Percentiles rank a stretch among this genome's conserved stretches.
Conservation (phyloP, 257 asterid species). For the Haberlea rhodopensis region DNA sequence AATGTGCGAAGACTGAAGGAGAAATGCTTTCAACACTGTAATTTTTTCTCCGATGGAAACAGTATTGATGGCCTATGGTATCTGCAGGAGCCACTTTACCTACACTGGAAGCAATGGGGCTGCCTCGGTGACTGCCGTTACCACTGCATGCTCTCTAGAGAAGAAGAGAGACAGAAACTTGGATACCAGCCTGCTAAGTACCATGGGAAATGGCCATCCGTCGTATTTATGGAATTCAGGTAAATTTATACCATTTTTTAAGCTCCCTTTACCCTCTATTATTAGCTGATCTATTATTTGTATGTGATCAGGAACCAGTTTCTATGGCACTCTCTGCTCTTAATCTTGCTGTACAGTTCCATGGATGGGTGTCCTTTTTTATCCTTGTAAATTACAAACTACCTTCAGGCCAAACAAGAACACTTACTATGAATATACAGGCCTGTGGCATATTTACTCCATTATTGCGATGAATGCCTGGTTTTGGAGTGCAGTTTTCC, state of each 20-base stretch:
- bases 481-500: slow-evolving; percentile 88
- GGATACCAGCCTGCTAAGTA: slow-evolving; percentile 73
- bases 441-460: slow-evolving; percentile 80
- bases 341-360: slow-evolving; percentile 85
- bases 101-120: slow-evolving; percentile 87
- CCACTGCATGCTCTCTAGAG: slow-evolving; percentile 76
- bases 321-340: slow-evolving; percentile 82
- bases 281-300: slow-evolving; percentile 5
- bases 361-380: slow-evolving; percentile 90
- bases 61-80: slow-evolving; percentile 76
- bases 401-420: slow-evolving; percentile 61
- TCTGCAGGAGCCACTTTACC: slow-evolving; percentile 86
- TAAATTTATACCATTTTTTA: slow-evolving; percentile 24
- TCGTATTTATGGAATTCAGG: slow-evolving; percentile 85
- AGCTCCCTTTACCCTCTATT: slow-evolving; percentile 10
- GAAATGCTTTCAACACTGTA: slow-evolving; percentile 78
- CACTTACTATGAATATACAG: slow-evolving; percentile 75
- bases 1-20: slow-evolving; percentile 78
- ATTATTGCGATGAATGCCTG: slow-evolving; percentile 70
- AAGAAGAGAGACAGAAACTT: slow-evolving; percentile 62
- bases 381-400: slow-evolving; percentile 77
- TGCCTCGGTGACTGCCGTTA: slow-evolving; percentile 74
- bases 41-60: slow-evolving; percentile 58
- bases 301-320: slow-evolving; percentile 72
- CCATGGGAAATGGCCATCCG: slow-evolving; percentile 84